Conservation (phyloP, 2,329 filamentous ascomycete species). For the Botrytis sinoallii region DNA sequence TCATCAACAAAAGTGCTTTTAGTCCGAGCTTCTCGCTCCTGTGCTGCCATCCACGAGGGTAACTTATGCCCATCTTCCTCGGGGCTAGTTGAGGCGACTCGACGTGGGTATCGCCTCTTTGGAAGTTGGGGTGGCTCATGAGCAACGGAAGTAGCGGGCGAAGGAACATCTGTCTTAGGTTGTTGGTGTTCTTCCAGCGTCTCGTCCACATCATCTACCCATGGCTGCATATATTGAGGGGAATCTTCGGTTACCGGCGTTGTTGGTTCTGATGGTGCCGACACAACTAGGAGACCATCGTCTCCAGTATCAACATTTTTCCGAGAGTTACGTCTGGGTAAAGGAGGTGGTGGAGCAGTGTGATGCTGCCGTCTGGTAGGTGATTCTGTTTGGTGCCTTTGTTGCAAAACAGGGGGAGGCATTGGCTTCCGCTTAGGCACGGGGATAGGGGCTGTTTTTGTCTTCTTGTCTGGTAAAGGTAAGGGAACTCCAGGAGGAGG, state of each 20-base stretch:
- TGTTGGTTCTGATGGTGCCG: slow-evolving; percentile 60
- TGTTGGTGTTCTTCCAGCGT: slow-evolving; percentile 23
- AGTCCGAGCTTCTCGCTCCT: slow-evolving; percentile 38
- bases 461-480: slow-evolving; percentile 62
- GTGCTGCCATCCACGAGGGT: slow-evolving; percentile 37
- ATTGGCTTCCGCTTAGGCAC: slow-evolving; percentile 65
- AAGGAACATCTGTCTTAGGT: not conserved
- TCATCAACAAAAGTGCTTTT: slow-evolving; percentile 38
- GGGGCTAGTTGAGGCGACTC: slow-evolving; percentile 32
- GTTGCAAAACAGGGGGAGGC: slow-evolving; percentile 39
- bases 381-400: slow-evolving; percentile 22
- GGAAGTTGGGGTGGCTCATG: slow-evolving; percentile 27
- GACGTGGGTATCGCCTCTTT: slow-evolving; percentile 29
- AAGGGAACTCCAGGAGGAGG: slow-evolving; percentile 78
- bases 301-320: slow-evolving; percentile 36
- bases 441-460: slow-evolving; percentile 54
- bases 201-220: slow-evolving; percentile 39
- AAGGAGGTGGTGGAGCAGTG: slow-evolving; percentile 44
- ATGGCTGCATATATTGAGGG: slow-evolving; percentile 36
- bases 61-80: slow-evolving; percentile 37
- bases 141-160: not conserved
- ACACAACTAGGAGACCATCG: slow-evolving; percentile 60
- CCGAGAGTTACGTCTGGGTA: slow-evolving; percentile 42
- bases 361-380: slow-evolving; percentile 36
- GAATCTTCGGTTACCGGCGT: slow-evolving; percentile 47